phyloP scores from a whole-genome alignment of 202 grass and related monocot species.

The Setaria italica region DNA sequence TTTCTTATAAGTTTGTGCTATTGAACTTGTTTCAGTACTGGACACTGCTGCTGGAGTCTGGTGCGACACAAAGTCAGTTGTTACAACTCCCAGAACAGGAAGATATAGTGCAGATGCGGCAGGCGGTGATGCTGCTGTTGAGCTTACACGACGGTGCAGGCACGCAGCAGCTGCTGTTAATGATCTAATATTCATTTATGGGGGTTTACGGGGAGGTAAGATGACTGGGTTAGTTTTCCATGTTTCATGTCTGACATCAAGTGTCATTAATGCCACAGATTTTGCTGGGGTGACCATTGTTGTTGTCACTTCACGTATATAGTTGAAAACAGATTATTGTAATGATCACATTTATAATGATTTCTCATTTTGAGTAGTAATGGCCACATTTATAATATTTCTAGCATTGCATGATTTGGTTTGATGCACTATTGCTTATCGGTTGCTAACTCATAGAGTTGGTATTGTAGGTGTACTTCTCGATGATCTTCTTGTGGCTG shows the following conservation, averaged over 20 bases:
- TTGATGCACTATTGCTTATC: conserved; percentile 24
- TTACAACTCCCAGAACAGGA: conserved; percentile 92
- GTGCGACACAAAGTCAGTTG: conserved; percentile 93
- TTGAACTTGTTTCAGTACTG: conserved; percentile 71
- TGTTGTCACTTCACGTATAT: conserved; percentile 17
- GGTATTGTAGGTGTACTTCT: conserved; percentile 83
- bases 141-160: conserved; percentile 88
- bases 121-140: conserved; percentile 92
- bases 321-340: neutral
- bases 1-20: conserved; percentile 33
- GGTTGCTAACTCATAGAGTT: conserved; percentile 30
- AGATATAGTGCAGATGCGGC: conserved; percentile 92
- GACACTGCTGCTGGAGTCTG: conserved; percentile 99
- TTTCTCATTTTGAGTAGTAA: conserved; percentile 18
- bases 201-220: conserved; percentile 93
- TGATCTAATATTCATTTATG: conserved; percentile 96
- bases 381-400: conserved; percentile 12
- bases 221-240: conserved; percentile 20
- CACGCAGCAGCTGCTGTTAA: conserved; percentile 95
- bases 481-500: conserved; percentile 94
- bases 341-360: no score
- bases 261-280: neutral
- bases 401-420: conserved; percentile 13
- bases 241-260: conserved; percentile 28
- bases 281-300: conserved; percentile 28